Percentiles rank a stretch among this genome's conserved stretches.
These are phyloP conservation scores for Ustilago loliicola DNA, from an alignment of 1,284 basidiomycete genomes.

Conservation along the genomic window DNA sequence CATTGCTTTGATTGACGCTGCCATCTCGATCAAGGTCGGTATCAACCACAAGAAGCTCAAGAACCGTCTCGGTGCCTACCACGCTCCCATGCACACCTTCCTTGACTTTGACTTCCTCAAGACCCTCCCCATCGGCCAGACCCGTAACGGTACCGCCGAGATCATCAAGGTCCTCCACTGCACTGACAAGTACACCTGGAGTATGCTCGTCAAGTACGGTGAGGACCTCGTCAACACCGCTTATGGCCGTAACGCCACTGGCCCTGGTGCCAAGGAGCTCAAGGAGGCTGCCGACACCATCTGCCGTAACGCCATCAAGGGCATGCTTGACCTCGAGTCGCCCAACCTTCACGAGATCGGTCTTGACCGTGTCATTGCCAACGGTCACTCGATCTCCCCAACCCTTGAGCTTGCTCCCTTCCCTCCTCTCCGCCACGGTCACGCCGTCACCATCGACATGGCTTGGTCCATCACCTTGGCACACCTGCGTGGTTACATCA, in stretches of 20 bases:
- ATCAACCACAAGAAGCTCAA: conserved; percentile 68
- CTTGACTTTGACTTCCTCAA: conserved; percentile 73
- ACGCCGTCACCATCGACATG: conserved; percentile 73
- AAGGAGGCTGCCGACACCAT: conserved; percentile 70
- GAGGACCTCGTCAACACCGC: conserved; percentile 72
- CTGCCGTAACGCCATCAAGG: conserved; percentile 72
- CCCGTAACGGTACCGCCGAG: conserved; percentile 73
- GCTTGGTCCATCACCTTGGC: conserved; percentile 72
- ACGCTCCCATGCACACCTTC: conserved; percentile 73
- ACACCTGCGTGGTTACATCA: conserved; percentile 71
- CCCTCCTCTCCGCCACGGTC: conserved; percentile 69
- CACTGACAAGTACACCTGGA: conserved; percentile 72
- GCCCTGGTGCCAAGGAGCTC: conserved; percentile 69
- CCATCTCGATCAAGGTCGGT: conserved; percentile 72
- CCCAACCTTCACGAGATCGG: conserved; percentile 73
- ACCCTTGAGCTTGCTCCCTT: conserved; percentile 71
- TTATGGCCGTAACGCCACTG: conserved; percentile 71
- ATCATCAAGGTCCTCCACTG: conserved; percentile 73
- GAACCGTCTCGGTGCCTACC: conserved; percentile 71
- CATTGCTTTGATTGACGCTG: conserved; percentile 73
- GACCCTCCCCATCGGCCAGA: conserved; percentile 72
- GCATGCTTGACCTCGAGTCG: conserved; percentile 73
- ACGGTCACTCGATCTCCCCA: conserved; percentile 73
- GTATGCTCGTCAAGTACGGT: conserved; percentile 72
- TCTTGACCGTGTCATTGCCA: conserved; percentile 73